A percentile compares a stretch with the other conserved stretches of the same genome.
Conservation (phyloP, 108 stramenopile genomes). For the Craspedostauros australis region DNA sequence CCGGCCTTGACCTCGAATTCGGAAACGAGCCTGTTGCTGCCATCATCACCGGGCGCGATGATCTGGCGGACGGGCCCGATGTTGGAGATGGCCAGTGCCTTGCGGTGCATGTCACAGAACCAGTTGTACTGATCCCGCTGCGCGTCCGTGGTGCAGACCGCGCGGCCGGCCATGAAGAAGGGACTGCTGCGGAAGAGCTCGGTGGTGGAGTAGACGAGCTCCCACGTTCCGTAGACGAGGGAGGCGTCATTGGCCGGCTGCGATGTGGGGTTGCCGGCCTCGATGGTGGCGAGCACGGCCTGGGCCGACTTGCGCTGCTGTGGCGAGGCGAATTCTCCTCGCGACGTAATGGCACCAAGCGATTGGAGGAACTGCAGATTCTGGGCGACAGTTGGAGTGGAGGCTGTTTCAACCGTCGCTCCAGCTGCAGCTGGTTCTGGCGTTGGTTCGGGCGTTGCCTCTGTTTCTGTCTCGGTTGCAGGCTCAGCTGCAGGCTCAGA, state of each 20-base stretch:
- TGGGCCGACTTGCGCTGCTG: conserved; percentile 41
- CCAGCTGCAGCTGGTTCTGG: too few relatives aligned
- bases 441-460: too few relatives aligned
- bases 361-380: conserved; percentile 20
- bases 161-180: conserved; percentile 82
- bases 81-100: conserved; percentile 64
- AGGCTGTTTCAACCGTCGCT: too few relatives aligned
- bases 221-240: conserved; percentile 65
- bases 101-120: conserved; percentile 88
- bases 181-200: conserved; percentile 80
- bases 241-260: conserved; percentile 17
- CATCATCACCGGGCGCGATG: conserved; percentile 30
- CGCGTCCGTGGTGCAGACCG: conserved; percentile 60
- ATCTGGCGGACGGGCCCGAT: conserved; percentile 80
- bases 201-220: conserved; percentile 62
- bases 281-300: conserved; percentile 28
- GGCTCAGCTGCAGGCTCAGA: too few relatives aligned
- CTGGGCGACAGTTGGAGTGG: too few relatives aligned
- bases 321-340: conserved; percentile 58
- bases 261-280: conserved; percentile 28
- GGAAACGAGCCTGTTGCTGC: conserved; percentile 30
- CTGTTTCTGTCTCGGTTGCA: too few relatives aligned
- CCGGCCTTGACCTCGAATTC: conserved; percentile 85
- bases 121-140: conserved; percentile 73
- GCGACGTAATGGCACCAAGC: conserved; percentile 57